Conservation (phyloP, 164 flowering plant species). For the Pachysandra terminalis region DNA sequence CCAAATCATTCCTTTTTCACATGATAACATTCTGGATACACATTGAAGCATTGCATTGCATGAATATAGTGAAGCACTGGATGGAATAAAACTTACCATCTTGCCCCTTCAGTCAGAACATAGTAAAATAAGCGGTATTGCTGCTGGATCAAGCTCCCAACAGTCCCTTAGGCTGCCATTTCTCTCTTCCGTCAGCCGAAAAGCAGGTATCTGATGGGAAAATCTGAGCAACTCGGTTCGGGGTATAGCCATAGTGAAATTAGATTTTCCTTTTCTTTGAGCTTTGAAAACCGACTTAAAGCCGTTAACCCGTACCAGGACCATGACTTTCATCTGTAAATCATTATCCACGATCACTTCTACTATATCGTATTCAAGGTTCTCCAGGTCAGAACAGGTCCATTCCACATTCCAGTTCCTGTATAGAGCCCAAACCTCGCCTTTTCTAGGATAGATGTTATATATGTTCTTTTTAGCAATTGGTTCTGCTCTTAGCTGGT, state of each 20-base stretch:
- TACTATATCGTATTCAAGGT: conserved; percentile 44
- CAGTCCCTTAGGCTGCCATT: conserved; percentile 41
- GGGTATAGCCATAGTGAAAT: conserved; percentile 18
- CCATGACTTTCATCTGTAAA: conserved; percentile 12
- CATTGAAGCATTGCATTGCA: background rate
- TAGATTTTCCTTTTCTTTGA: conserved; percentile 9
- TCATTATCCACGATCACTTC: conserved; percentile 31
- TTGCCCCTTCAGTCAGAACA: conserved; percentile 13
- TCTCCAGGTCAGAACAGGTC: conserved; percentile 27
- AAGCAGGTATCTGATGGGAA: conserved; percentile 59
- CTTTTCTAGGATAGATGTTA: conserved; percentile 46
- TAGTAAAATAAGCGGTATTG: conserved; percentile 32
- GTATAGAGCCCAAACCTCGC: conserved; percentile 60
- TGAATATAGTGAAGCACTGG: background rate
- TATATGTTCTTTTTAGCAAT: conserved; percentile 23
- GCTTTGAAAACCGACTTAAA: conserved; percentile 41
- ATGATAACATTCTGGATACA: background rate
- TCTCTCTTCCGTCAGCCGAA: conserved; percentile 35
- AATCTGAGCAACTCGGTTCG: conserved; percentile 35
- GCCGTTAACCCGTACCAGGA: conserved; percentile 35
- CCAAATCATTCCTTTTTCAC: too few species aligned
- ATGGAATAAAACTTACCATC: background rate
- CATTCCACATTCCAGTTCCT: conserved; percentile 28
- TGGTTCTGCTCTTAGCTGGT: conserved; percentile 25
- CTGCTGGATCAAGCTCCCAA: conserved; percentile 58